phyloP scores from a whole-genome alignment of 805 yeast genomes.

The Ascoidea asiatica region DNA sequence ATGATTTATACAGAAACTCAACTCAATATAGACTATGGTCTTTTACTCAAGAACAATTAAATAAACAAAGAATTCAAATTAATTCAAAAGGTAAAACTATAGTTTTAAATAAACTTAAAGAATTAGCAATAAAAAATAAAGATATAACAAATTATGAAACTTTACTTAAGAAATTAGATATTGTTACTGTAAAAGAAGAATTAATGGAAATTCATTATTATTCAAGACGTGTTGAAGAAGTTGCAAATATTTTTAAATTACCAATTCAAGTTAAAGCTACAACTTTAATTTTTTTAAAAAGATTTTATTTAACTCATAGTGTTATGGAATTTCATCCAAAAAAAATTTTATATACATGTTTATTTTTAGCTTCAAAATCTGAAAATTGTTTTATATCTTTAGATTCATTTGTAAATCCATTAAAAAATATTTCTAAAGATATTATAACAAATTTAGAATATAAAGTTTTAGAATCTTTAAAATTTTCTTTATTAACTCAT shows the following conservation, averaged over 20 bases:
- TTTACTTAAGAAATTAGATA: constrained; percentile 19
- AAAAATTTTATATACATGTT: constrained; percentile 62
- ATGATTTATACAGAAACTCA: constrained; percentile 79
- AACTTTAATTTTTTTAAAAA: constrained; percentile 68
- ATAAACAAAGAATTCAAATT: constrained; percentile 29
- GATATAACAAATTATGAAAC: constrained; percentile 13
- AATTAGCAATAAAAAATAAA: constrained; percentile 18
- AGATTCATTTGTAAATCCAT: constrained; percentile 32
- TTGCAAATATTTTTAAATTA: constrained; percentile 62
- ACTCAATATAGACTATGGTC: constrained; percentile 85
- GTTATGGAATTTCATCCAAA: constrained; percentile 87
- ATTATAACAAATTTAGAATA: constrained; percentile 74
- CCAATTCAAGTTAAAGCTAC: constrained; percentile 82
- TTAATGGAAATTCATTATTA: constrained; percentile 52
- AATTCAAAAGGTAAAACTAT: constrained; percentile 38
- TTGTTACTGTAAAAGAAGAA: constrained; percentile 61
- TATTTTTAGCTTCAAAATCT: constrained; percentile 84
- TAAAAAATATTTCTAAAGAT: constrained; percentile 53
- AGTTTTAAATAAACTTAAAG: constrained; percentile 20
- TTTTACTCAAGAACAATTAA: constrained; percentile 46
- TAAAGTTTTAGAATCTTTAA: constrained; percentile 53
- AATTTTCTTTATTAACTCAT: constrained; percentile 73
- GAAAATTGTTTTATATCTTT: constrained; percentile 87
- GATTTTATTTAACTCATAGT: constrained; percentile 67
- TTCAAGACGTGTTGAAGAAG: constrained; percentile 53